A percentile compares a stretch with the other conserved stretches of the same genome.
These are phyloP conservation scores for Aspergillus jensenii DNA, from an alignment of 2,329 filamentous ascomycete genomes.

Conservation along the genomic window DNA sequence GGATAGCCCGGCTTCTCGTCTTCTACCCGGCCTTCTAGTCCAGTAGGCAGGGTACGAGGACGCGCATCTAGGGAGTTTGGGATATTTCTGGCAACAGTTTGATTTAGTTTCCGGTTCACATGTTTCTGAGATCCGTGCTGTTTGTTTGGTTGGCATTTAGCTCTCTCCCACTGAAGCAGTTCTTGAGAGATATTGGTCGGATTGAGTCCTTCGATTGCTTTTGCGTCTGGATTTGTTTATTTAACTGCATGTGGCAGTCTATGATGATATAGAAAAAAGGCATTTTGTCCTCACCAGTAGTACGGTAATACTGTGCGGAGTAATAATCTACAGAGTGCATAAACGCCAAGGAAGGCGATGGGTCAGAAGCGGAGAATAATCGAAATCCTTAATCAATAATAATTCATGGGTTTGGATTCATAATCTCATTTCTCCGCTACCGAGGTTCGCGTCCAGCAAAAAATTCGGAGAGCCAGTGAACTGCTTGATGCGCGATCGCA, in stretches of 20 bases:
- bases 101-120: not conserved
- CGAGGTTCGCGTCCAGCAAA: not conserved
- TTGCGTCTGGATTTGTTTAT: not conserved
- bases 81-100: not conserved
- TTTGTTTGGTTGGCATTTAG: not conserved
- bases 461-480: not conserved
- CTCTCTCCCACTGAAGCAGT: not conserved
- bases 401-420: too few species aligned
- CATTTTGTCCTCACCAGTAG: not conserved
- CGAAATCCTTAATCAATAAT: too few species aligned
- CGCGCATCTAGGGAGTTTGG: not conserved
- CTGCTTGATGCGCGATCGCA: not conserved
- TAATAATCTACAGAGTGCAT: not conserved
- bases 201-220: not conserved
- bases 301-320: too few species aligned
- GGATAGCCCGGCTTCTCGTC: not conserved
- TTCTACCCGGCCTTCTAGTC: constrained; percentile 11
- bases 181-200: not conserved
- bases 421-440: too few species aligned
- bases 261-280: not conserved
- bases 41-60: constrained; percentile 7
- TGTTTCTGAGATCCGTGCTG: not conserved
- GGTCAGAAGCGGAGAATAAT: not conserved
- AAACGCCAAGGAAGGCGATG: not conserved
- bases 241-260: not conserved